Conservation (phyloP, 192 early-diverging fungal species). For the Coemansia sp. region DNA sequence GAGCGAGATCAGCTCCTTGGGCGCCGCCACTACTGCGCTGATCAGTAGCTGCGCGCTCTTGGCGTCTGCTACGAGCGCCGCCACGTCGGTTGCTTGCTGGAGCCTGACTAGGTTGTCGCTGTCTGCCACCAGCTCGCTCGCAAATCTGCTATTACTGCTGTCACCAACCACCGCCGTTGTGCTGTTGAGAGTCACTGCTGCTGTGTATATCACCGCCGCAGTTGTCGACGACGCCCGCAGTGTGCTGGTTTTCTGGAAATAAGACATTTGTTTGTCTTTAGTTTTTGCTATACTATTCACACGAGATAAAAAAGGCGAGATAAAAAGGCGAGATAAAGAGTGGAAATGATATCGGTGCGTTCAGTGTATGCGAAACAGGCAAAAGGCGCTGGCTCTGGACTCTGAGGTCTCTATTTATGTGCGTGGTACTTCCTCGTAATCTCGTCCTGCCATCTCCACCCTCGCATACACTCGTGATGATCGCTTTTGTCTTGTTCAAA, state of each 20-base stretch:
- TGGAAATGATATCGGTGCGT: background rate
- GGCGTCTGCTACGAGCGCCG: constrained; percentile 2
- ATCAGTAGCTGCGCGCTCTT: background rate
- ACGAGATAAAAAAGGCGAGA: background rate
- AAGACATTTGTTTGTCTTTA: background rate
- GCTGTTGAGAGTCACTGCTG: constrained; percentile 14
- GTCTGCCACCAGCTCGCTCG: constrained; percentile 11
- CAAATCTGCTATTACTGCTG: background rate
- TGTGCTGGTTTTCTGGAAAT: constrained; percentile 9
- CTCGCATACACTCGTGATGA: constrained; percentile 26
- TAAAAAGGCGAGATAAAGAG: background rate
- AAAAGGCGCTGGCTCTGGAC: too few species aligned
- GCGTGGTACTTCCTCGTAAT: background rate
- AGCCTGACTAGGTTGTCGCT: constrained; percentile 18
- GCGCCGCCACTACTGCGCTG: constrained; percentile 22
- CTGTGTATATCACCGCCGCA: constrained; percentile 39
- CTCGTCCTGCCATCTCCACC: constrained; percentile 23
- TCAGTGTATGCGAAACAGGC: background rate
- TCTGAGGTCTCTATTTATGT: background rate
- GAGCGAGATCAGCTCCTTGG: constrained; percentile 26
- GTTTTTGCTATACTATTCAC: constrained; percentile 2
- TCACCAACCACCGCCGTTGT: constrained; percentile 30
- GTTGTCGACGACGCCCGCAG: constrained; percentile 23
- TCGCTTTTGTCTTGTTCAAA: background rate
- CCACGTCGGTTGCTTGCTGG: constrained; percentile 21